A percentile compares a stretch with the other conserved stretches of the same genome.
Evolutionary conservation across 2,329 filamentous ascomycete species (phyloP).

Genomic region (Diaporthe australafricana): DNA sequence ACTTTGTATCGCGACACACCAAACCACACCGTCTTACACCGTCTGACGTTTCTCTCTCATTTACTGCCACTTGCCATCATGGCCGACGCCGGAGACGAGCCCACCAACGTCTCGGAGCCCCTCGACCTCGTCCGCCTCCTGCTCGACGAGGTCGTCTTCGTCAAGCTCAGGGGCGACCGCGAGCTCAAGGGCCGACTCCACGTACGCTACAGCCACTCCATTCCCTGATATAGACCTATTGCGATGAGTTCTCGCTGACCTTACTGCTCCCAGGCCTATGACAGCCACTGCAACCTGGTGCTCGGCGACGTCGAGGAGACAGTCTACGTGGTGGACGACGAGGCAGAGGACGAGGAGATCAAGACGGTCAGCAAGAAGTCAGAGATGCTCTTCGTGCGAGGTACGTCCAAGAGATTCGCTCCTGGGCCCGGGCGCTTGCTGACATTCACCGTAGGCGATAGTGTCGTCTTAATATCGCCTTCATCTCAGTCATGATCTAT

Average conservation of each 20-base stretch:
- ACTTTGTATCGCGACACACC: neutral
- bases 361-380: slow-evolving; percentile 98
- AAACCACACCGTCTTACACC: neutral
- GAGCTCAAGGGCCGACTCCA: slow-evolving; percentile 96
- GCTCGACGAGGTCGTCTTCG: slow-evolving; percentile 95
- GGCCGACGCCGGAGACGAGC: slow-evolving; percentile 85
- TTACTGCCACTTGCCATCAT: slow-evolving; percentile 60
- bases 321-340: slow-evolving; percentile 90
- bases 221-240: neutral
- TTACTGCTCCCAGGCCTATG: slow-evolving; percentile 79
- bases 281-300: slow-evolving; percentile 97
- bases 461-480: slow-evolving; percentile 46
- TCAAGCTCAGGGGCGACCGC: slow-evolving; percentile 94
- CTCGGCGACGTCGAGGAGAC: slow-evolving; percentile 98
- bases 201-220: slow-evolving; percentile 63
- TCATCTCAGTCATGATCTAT: slow-evolving; percentile 38
- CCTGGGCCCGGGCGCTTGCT: neutral
- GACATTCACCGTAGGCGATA: slow-evolving; percentile 42
- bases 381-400: slow-evolving; percentile 98
- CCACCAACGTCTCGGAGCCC: slow-evolving; percentile 84
- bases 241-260: slow-evolving; percentile 14
- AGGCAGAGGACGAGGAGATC: slow-evolving; percentile 80
- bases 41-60: neutral
- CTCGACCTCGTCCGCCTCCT: slow-evolving; percentile 95
- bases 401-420: slow-evolving; percentile 60